Conservation (phyloP, 2,329 filamentous ascomycete genomes). For the Talaromyces piceae region DNA sequence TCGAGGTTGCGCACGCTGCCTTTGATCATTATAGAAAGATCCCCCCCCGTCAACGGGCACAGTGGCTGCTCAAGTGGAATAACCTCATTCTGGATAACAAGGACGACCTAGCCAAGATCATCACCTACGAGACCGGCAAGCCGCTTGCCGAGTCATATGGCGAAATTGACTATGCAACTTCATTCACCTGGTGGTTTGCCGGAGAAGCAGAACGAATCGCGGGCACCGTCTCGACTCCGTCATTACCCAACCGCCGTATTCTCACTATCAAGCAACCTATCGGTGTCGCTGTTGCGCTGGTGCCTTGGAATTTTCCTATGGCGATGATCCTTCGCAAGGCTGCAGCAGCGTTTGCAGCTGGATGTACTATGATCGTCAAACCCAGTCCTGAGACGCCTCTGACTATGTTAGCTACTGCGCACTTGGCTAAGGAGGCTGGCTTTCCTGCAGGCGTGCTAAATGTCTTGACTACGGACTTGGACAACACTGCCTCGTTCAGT, state of each 20-base stretch:
- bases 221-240: conserved; percentile 67
- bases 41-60: conserved; percentile 67
- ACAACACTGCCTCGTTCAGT: conserved; percentile 23
- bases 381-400: conserved; percentile 31
- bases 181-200: conserved; percentile 74
- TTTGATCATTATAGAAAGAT: conserved; percentile 52
- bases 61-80: conserved; percentile 72
- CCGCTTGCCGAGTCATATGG: conserved; percentile 66
- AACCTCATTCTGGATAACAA: conserved; percentile 70
- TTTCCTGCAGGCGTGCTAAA: conserved; percentile 29
- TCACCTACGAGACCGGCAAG: conserved; percentile 89
- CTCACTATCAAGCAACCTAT: conserved; percentile 76
- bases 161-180: conserved; percentile 65
- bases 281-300: conserved; percentile 74
- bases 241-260: conserved; percentile 59
- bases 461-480: conserved; percentile 25
- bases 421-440: conserved; percentile 28
- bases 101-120: conserved; percentile 72
- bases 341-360: conserved; percentile 30
- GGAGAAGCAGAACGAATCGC: conserved; percentile 69
- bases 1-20: conserved; percentile 33
- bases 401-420: conserved; percentile 23
- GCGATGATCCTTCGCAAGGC: conserved; percentile 55
- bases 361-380: conserved; percentile 33
- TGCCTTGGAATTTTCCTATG: conserved; percentile 82